phyloP scores from a whole-genome alignment of 805 yeast species.

The Ogataea dorogensis region DNA sequence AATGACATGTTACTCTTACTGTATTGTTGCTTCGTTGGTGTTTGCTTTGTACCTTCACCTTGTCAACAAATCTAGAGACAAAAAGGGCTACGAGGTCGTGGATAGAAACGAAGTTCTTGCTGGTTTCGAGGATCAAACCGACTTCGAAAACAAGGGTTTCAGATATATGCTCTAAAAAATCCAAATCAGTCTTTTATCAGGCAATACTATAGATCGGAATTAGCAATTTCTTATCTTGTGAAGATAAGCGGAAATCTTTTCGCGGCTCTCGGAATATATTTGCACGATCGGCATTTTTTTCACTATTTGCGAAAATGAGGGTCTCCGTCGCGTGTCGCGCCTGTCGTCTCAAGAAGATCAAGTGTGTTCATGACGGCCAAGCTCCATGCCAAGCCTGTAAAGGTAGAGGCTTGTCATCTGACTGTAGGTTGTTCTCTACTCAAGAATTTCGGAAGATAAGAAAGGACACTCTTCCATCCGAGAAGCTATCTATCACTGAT shows the following conservation, averaged over 20 bases:
- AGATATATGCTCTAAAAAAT: slow-evolving; percentile 14
- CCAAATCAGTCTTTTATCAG: no score
- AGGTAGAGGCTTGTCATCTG: slow-evolving; percentile 4
- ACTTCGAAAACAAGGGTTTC: slow-evolving; percentile 29
- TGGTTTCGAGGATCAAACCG: slow-evolving; percentile 35
- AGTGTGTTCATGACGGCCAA: slow-evolving; percentile 13
- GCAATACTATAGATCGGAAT: no score
- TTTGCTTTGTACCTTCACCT: slow-evolving; percentile 26
- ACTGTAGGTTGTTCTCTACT: slow-evolving; percentile 17
- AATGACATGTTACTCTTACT: slow-evolving; percentile 7
- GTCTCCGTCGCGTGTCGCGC: slow-evolving; percentile 15
- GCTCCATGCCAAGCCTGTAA: slow-evolving; percentile 18
- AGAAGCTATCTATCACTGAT: neutral
- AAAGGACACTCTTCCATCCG: neutral
- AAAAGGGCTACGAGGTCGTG: slow-evolving; percentile 26
- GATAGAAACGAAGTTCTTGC: slow-evolving; percentile 29
- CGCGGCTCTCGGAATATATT: slow-evolving; percentile 1
- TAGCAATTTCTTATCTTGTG: neutral
- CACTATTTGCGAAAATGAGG: slow-evolving; percentile 10
- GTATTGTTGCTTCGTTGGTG: slow-evolving; percentile 1
- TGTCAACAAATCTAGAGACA: slow-evolving; percentile 44
- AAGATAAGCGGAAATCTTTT: neutral
- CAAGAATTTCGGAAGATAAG: slow-evolving; percentile 16
- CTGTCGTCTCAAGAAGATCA: slow-evolving; percentile 17
- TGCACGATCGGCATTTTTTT: neutral